phyloP scores from a whole-genome alignment of 2,329 filamentous ascomycete genomes.

The Calonectria fujianensis region DNA sequence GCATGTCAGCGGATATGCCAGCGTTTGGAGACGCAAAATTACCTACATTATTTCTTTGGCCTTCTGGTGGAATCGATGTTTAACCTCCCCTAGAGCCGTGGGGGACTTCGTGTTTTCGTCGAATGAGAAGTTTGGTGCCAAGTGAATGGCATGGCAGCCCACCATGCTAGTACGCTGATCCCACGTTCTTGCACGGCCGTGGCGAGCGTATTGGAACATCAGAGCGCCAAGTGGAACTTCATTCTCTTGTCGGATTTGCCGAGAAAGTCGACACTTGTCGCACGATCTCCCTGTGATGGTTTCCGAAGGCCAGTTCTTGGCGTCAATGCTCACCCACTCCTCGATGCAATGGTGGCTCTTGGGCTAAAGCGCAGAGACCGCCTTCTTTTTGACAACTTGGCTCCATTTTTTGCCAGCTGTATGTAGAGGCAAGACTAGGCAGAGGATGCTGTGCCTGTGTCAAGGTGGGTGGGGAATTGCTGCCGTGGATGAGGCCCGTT shows the following conservation, averaged over 20 bases:
- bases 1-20: not conserved
- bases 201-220: no score
- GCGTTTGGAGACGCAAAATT: not conserved
- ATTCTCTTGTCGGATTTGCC: not conserved
- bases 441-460: not conserved
- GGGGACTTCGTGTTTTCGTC: not conserved
- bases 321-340: not conserved
- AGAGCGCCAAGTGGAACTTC: not conserved
- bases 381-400: not conserved
- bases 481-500: not conserved
- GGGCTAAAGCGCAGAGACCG: not conserved
- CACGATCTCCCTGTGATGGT: not conserved
- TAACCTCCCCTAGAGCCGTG: not conserved
- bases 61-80: not conserved
- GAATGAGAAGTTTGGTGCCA: not conserved
- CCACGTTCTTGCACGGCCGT: not conserved
- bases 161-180: not conserved
- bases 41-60: not conserved
- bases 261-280: not conserved
- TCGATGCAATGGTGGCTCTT: not conserved
- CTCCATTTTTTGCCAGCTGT: not conserved
- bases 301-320: not conserved
- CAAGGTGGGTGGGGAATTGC: not conserved
- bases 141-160: not conserved
- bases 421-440: not conserved